Conservation (phyloP, 495 filamentous ascomycete genomes). For the Poronia punctata region DNA sequence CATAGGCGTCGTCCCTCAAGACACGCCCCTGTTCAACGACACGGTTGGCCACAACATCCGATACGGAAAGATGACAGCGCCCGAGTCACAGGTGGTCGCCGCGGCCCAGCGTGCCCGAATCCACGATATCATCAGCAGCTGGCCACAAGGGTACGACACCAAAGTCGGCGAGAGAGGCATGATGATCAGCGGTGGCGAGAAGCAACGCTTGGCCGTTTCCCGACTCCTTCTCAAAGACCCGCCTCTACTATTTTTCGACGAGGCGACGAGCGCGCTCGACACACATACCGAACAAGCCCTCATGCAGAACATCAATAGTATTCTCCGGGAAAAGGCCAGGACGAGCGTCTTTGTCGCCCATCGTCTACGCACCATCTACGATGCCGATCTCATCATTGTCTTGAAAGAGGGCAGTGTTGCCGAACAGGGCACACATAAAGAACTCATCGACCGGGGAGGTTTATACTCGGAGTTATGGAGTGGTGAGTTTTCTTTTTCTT, state of each 20-base stretch:
- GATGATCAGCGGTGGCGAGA: constrained; percentile 98
- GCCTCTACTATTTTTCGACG: constrained; percentile 90
- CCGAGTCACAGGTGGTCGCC: constrained; percentile 60
- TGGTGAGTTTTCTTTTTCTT: constrained; percentile 49
- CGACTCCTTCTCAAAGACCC: constrained; percentile 87
- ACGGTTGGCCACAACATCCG: constrained; percentile 91
- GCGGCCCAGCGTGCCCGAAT: constrained; percentile 79
- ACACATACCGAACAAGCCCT: constrained; percentile 92
- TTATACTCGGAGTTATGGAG: constrained; percentile 90
- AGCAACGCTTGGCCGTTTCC: constrained; percentile 85
- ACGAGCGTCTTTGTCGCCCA: constrained; percentile 96
- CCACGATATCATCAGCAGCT: constrained; percentile 67
- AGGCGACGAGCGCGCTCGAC: constrained; percentile 93
- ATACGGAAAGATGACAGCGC: constrained; percentile 82
- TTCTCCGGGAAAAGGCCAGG: constrained; percentile 77
- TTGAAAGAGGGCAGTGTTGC: constrained; percentile 74
- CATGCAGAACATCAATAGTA: constrained; percentile 88
- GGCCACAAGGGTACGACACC: constrained; percentile 84
- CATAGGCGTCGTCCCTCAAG: constrained; percentile 95
- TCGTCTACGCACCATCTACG: constrained; percentile 83
- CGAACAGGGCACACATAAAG: constrained; percentile 78
- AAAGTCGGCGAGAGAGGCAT: constrained; percentile 93
- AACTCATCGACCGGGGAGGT: constrained; percentile 72
- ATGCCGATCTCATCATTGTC: constrained; percentile 92
- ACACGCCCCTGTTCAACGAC: constrained; percentile 94